phyloP scores from a whole-genome alignment of 768 basidiomycete genomes.

The Kwoniella europaea region DNA sequence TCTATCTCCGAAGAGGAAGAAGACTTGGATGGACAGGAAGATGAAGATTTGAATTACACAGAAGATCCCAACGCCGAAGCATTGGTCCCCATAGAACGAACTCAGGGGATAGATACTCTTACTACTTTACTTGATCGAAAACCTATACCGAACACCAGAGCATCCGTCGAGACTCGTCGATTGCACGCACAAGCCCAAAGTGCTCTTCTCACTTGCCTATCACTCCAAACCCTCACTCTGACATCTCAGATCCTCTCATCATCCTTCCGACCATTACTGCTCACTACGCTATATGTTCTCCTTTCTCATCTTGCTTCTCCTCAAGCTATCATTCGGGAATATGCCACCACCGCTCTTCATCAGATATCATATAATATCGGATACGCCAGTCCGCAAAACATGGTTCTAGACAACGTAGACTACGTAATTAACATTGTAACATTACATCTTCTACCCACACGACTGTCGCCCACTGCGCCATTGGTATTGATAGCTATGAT shows the following conservation, averaged over 20 bases:
- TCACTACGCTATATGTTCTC: constrained; percentile 81
- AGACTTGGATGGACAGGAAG: constrained; percentile 50
- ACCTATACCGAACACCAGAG: constrained; percentile 46
- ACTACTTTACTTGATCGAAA: constrained; percentile 62
- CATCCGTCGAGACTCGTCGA: constrained; percentile 42
- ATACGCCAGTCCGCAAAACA: constrained; percentile 85
- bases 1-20: constrained; percentile 71
- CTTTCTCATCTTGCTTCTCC: constrained; percentile 83
- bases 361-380: constrained; percentile 75
- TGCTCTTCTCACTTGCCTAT: constrained; percentile 71
- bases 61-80: constrained; percentile 49
- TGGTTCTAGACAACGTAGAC: constrained; percentile 93
- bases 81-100: constrained; percentile 65
- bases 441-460: constrained; percentile 72
- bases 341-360: constrained; percentile 75
- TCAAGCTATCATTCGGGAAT: constrained; percentile 68
- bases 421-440: constrained; percentile 92
- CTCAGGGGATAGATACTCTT: constrained; percentile 70
- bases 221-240: constrained; percentile 76
- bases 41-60: constrained; percentile 15
- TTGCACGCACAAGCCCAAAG: constrained; percentile 62
- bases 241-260: constrained; percentile 73
- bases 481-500: constrained; percentile 84
- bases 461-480: constrained; percentile 85
- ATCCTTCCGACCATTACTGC: constrained; percentile 73